phyloP scores from a whole-genome alignment of 306 rosid species.

The Trifolium repens region DNA sequence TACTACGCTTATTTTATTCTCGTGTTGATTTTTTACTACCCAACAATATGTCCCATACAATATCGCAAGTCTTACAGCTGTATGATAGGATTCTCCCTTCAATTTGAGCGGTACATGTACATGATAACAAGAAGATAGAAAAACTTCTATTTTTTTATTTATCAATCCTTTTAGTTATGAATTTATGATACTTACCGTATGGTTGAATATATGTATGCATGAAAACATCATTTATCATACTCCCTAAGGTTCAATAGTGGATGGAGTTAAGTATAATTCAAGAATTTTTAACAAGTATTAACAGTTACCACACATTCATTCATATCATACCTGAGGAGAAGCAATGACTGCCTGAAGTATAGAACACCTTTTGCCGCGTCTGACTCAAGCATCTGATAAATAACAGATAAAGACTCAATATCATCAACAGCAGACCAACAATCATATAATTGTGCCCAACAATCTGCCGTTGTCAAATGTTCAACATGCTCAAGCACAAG shows the following conservation, averaged over 20 bases:
- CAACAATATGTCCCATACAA: too few relatives aligned
- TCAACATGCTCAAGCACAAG: conserved; percentile 88
- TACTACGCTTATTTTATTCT: too few relatives aligned
- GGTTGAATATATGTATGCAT: conserved; percentile 2
- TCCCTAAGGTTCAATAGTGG: conserved; percentile 1
- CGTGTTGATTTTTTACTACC: too few relatives aligned
- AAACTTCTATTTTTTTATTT: conserved; percentile 18
- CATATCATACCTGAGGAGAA: conserved; percentile 77
- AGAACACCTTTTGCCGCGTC: conserved; percentile 87
- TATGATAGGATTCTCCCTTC: too few relatives aligned
- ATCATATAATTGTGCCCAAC: conserved; percentile 86
- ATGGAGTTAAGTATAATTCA: conserved; percentile 6
- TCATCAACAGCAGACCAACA: conserved; percentile 96
- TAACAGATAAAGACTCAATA: conserved; percentile 87
- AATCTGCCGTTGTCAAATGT: conserved; percentile 92
- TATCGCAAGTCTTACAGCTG: too few relatives aligned
- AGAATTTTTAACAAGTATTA: neutral
- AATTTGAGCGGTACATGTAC: neutral
- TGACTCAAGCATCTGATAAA: conserved; percentile 93
- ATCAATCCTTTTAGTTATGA: neutral
- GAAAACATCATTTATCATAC: conserved; percentile 1
- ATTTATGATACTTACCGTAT: neutral
- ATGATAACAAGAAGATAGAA: conserved; percentile 3
- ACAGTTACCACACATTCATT: conserved; percentile 7
- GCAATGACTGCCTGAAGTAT: conserved; percentile 93